phyloP scores from a whole-genome alignment of 2,329 filamentous ascomycete species.

The Purpureocillium takamizusanense region DNA sequence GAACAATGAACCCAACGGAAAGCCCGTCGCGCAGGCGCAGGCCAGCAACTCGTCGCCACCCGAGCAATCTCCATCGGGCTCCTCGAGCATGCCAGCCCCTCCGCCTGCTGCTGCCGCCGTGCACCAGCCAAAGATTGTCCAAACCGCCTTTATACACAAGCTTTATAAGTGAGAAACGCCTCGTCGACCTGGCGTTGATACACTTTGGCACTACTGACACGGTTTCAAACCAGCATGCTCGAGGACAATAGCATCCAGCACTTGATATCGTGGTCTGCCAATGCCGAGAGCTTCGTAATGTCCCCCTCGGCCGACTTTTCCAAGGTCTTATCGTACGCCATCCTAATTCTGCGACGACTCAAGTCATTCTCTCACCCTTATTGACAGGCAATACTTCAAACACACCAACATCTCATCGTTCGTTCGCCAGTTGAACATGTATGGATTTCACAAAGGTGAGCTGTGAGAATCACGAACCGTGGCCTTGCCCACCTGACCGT shows the following conservation, averaged over 20 bases:
- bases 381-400: slow-evolving; percentile 90
- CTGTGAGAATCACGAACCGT: not conserved
- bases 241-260: slow-evolving; percentile 91
- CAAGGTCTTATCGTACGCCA: slow-evolving; percentile 86
- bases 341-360: not conserved
- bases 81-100: slow-evolving; percentile 40
- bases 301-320: slow-evolving; percentile 95
- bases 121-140: slow-evolving; percentile 93
- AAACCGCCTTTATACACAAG: slow-evolving; percentile 98
- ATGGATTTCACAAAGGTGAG: slow-evolving; percentile 95
- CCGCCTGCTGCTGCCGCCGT: slow-evolving; percentile 50
- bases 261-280: slow-evolving; percentile 90
- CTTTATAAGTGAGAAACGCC: slow-evolving; percentile 73
- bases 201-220: not conserved
- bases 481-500: not conserved
- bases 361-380: slow-evolving; percentile 4
- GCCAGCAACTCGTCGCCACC: slow-evolving; percentile 20
- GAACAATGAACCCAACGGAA: slow-evolving; percentile 32
- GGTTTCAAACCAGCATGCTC: slow-evolving; percentile 66
- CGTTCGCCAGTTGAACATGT: slow-evolving; percentile 97
- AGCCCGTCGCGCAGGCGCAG: slow-evolving; percentile 7
- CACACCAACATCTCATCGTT: slow-evolving; percentile 99
- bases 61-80: slow-evolving; percentile 23
- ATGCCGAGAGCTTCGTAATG: slow-evolving; percentile 97
- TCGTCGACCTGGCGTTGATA: not conserved